Evolutionary conservation across 2,329 filamentous ascomycete species (phyloP).

Genomic region (Botrytis medusae): DNA sequence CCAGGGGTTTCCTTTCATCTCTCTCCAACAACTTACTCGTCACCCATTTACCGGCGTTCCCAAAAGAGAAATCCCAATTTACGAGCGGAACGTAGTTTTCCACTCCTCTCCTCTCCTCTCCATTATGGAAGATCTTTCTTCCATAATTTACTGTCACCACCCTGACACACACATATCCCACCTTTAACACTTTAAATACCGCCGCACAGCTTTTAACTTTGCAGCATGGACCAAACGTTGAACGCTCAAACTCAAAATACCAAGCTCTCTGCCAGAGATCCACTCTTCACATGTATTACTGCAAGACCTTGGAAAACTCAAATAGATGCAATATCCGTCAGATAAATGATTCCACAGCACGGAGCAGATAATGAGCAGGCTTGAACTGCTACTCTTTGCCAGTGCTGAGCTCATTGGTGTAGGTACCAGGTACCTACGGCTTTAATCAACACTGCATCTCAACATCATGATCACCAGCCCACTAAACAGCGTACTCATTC

Average conservation of each 20-base stretch:
- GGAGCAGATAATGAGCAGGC: background rate
- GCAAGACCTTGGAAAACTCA: background rate
- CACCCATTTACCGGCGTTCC: background rate
- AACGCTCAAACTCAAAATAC: background rate
- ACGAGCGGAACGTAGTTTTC: background rate
- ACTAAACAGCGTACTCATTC: background rate
- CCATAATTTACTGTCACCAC: background rate
- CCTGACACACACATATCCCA: background rate
- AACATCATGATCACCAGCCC: background rate
- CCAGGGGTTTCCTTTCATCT: conserved; percentile 7
- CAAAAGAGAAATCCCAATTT: background rate
- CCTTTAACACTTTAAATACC: background rate
- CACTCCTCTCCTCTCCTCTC: background rate
- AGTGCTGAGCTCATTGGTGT: background rate
- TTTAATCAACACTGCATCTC: background rate
- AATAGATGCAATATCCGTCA: background rate
- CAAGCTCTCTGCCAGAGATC: background rate
- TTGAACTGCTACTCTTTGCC: background rate
- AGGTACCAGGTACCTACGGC: background rate
- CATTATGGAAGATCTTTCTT: background rate
- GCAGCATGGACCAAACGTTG: background rate
- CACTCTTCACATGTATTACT: background rate
- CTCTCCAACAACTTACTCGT: background rate
- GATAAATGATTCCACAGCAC: conserved; percentile 1
- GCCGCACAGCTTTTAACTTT: background rate